Base-by-base conservation (phyloP, 768 basidiomycete genomes). In the Boletus vinaceobasis region DNA sequence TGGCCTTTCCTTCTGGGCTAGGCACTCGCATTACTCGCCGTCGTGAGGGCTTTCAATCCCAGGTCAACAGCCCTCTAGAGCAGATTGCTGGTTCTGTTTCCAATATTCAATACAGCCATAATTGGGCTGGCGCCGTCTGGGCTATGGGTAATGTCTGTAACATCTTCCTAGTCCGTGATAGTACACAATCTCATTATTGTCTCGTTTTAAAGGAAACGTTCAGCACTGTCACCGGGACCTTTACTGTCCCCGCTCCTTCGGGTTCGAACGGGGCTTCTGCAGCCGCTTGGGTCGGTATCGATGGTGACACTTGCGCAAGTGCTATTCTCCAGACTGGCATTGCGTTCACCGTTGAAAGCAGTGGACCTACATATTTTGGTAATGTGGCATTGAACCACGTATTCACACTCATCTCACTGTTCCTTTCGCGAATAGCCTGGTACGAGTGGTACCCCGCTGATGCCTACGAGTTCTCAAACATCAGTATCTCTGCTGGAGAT, bases 61-160 rank as follows among this genome's bases (percentile, higher is more conserved):
- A 19, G 13, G 14, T 21, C 10, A 50, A 23, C 37, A 29, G 8
- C 13, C 19, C 4, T 14, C 15, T 40, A 10, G 40, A 27, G 9
- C 52, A 39, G 8, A 5, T 10, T 19, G 6, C 15, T 2, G 14
- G 37, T n/a, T 5, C 23, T 27, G 6, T 38, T 29, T 43, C 31
- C 39, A 10, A 48, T 15, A 11, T 23, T 32, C 10, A 53, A 40
- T 53, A 53, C 35, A 53, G 38, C 38, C 4, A 0, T 11, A 59
- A 52, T 10, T 60, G 59, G 59, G 59, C 59, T 29, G 59, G 59
- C 4, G 53, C 53, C 29, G 9, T 56, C 19, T 60, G 17, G 47
- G 15, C 1, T 3, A 1, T 38, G n/a, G n/a, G 23, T 42, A 1
- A 29, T 9, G 48, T 59, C 5, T 11, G 57, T 43, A 15, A n/a